A percentile compares a stretch with the other conserved stretches of the same genome.
Evolutionary conservation across 352 stramenopile genomes (phyloP).

Genomic region (Phytophthora pini): DNA sequence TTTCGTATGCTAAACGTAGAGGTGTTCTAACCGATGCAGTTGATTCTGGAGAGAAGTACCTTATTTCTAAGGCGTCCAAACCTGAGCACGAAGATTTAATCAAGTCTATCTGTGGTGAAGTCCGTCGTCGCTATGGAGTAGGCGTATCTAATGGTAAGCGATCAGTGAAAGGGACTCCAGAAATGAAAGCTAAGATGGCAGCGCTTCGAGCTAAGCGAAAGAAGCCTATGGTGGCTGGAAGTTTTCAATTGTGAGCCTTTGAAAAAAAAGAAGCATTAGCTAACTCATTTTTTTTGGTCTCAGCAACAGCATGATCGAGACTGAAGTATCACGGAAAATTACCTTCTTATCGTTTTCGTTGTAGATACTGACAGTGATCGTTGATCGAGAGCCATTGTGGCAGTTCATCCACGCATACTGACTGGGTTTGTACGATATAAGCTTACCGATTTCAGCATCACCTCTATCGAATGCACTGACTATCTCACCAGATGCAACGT

Average conservation of each 20-base stretch:
- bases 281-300: constrained; percentile 8
- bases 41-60: constrained; percentile 3
- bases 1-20: no score
- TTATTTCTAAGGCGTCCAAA: constrained; percentile 3
- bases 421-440: constrained; percentile 13
- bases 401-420: background rate
- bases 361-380: background rate
- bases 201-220: no score
- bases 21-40: constrained; percentile 12
- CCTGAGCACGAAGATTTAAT: constrained; percentile 15
- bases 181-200: background rate
- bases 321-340: background rate
- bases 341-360: background rate
- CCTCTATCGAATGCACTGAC: constrained; percentile 17
- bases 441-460: constrained; percentile 15
- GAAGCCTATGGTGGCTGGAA: no score
- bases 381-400: background rate
- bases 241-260: no score
- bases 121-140: constrained; percentile 6
- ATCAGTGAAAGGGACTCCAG: no score
- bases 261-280: no score
- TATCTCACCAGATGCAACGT: constrained; percentile 21
- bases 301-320: constrained; percentile 12
- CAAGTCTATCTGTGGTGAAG: constrained; percentile 3
- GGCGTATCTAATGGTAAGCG: background rate